phyloP scores from a whole-genome alignment of 768 basidiomycete genomes.

The Sutorius australiensis region DNA sequence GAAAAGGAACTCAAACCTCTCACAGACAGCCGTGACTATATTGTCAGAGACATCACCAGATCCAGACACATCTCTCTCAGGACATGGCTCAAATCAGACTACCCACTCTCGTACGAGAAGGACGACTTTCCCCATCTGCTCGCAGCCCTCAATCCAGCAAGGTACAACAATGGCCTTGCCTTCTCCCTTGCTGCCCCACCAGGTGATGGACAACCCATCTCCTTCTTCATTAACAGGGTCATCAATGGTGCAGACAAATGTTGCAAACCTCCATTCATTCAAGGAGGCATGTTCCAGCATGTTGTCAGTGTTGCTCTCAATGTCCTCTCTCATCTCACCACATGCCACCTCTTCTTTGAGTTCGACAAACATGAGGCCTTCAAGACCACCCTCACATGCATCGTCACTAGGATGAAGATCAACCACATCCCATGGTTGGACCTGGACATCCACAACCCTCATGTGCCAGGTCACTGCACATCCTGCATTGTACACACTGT shows the following conservation, averaged over 20 bases:
- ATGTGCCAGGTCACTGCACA: too few relatives aligned
- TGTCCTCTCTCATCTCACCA: neutral
- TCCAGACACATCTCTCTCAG: neutral
- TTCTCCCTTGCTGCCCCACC: neutral
- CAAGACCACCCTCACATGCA: neutral
- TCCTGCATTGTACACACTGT: neutral
- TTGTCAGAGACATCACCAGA: neutral
- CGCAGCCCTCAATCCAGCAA: neutral
- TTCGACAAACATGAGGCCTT: neutral
- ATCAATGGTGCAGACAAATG: neutral
- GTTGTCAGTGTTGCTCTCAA: neutral
- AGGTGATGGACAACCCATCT: neutral
- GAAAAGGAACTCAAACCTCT: neutral
- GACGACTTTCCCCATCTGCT: neutral
- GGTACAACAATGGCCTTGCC: neutral
- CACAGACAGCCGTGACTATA: neutral
- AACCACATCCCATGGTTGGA: too few relatives aligned
- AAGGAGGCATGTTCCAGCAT: neutral
- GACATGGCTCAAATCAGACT: neutral
- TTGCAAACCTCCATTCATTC: neutral
- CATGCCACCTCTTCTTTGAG: neutral
- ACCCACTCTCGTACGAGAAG: neutral
- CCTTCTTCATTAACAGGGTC: neutral
- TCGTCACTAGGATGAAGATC: neutral
- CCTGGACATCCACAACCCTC: too few relatives aligned